These are phyloP conservation scores for Xylaria bambusicola DNA, from an alignment of 495 filamentous ascomycete genomes.

Conservation along the genomic window DNA sequence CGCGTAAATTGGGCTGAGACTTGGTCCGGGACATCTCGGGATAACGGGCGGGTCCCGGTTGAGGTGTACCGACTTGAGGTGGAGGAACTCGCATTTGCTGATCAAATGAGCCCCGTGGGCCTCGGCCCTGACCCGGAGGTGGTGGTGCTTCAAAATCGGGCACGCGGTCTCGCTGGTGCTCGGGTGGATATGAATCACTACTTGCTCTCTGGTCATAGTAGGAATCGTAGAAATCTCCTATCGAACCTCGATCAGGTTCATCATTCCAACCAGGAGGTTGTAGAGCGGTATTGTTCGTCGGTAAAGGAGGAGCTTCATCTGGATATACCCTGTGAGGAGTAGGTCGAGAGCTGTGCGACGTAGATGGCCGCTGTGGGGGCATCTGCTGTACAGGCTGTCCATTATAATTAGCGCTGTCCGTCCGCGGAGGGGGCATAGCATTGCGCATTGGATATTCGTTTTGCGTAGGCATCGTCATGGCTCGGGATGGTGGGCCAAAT, in stretches of 20 bases:
- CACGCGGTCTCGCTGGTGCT: conserved; percentile 56
- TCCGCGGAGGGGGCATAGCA: conserved; percentile 33
- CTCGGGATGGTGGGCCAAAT: conserved; percentile 47
- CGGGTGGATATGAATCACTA: conserved; percentile 34
- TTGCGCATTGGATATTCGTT: conserved; percentile 40
- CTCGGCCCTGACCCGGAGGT: conserved; percentile 31
- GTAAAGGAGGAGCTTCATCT: conserved; percentile 40
- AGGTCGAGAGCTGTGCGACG: conserved; percentile 50
- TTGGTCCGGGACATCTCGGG: conserved; percentile 55
- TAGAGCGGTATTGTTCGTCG: conserved; percentile 27
- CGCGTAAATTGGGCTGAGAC: conserved; percentile 69
- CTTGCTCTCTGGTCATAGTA: conserved; percentile 50
- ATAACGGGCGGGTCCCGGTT: conserved; percentile 44
- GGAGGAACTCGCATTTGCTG: conserved; percentile 40
- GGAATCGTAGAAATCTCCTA: conserved; percentile 58
- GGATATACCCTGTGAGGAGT: conserved; percentile 49
- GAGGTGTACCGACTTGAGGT: conserved; percentile 35
- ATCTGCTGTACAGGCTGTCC: conserved; percentile 45
- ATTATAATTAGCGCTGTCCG: conserved; percentile 46
- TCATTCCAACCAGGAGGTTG: conserved; percentile 32
- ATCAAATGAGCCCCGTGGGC: conserved; percentile 56
- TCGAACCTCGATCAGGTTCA: conserved; percentile 36
- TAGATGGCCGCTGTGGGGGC: conserved; percentile 49
- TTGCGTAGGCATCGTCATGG: conserved; percentile 57
- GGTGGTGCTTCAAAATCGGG: conserved; percentile 75